Evolutionary conservation across 2,329 filamentous ascomycete species (phyloP).

Genomic region (Calycina marina): DNA sequence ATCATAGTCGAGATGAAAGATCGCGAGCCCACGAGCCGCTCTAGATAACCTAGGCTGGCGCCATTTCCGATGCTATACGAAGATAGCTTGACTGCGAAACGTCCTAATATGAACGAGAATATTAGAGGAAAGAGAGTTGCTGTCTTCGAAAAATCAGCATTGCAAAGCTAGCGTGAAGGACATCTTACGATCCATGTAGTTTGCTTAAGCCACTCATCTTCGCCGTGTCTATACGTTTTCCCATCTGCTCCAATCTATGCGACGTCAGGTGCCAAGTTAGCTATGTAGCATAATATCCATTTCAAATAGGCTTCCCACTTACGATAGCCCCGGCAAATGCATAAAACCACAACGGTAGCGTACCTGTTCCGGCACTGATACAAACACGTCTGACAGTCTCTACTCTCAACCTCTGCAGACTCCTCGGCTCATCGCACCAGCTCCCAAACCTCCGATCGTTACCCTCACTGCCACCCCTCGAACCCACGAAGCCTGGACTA

Average conservation of each 20-base stretch:
- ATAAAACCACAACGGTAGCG: slow-evolving; percentile 6
- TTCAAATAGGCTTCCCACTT: slow-evolving; percentile 6
- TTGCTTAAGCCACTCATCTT: slow-evolving; percentile 7
- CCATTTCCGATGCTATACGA: slow-evolving; percentile 9
- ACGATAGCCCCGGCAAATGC: slow-evolving; percentile 6
- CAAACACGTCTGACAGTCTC: slow-evolving; percentile 5
- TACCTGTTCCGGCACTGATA: slow-evolving; percentile 3
- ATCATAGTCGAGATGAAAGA: slow-evolving; percentile 8
- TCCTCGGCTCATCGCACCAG: slow-evolving; percentile 6
- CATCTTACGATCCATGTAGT: slow-evolving; percentile 6
- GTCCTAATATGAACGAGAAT: slow-evolving; percentile 13
- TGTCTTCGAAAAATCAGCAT: slow-evolving; percentile 6
- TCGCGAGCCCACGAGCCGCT: slow-evolving; percentile 10
- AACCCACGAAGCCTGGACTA: too few species aligned
- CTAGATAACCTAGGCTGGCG: slow-evolving; percentile 7
- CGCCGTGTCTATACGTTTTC: background rate
- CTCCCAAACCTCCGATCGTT: slow-evolving; percentile 1
- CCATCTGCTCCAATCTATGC: background rate
- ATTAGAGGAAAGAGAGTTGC: slow-evolving; percentile 11
- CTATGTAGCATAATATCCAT: background rate
- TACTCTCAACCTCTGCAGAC: slow-evolving; percentile 3
- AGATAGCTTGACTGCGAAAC: slow-evolving; percentile 8
- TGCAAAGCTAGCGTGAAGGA: background rate
- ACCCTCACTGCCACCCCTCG: too few species aligned
- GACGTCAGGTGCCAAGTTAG: background rate